phyloP scores from a whole-genome alignment of 78 protist genomes.

The Capsaspora owczarzaki region DNA sequence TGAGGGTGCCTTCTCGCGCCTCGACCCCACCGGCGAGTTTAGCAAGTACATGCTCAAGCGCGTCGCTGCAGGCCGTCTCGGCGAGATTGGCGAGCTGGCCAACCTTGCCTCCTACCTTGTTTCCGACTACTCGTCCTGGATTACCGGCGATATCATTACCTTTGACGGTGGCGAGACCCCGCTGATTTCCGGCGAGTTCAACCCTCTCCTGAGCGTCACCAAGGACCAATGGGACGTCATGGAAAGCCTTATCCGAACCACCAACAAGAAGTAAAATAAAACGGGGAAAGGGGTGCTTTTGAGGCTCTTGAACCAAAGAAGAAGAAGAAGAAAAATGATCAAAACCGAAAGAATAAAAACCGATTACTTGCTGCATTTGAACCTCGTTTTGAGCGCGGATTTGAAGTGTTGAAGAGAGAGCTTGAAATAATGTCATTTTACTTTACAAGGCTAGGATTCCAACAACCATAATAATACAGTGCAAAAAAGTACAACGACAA shows the following conservation, averaged over 20 bases:
- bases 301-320: no score
- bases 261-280: background rate
- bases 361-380: no score
- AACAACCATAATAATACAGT: no score
- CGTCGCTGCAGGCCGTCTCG: conserved; percentile 3
- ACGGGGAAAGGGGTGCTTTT: no score
- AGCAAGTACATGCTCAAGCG: background rate
- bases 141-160: conserved; percentile 7
- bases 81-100: conserved; percentile 11
- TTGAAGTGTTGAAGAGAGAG: no score
- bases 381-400: no score
- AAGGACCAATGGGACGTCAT: background rate
- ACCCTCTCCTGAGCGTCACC: background rate
- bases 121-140: conserved; percentile 11
- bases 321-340: no score
- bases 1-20: conserved; percentile 7
- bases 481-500: no score
- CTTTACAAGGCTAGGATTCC: no score
- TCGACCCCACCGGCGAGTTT: conserved; percentile 8
- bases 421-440: no score
- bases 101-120: background rate
- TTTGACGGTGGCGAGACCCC: conserved; percentile 22
- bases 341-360: no score
- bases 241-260: background rate
- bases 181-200: conserved; percentile 13